A percentile compares a stretch with the other conserved stretches of the same genome.
phyloP scores from a whole-genome alignment of 2,329 filamentous ascomycete species.

The Pestalotiopsis sp. region DNA sequence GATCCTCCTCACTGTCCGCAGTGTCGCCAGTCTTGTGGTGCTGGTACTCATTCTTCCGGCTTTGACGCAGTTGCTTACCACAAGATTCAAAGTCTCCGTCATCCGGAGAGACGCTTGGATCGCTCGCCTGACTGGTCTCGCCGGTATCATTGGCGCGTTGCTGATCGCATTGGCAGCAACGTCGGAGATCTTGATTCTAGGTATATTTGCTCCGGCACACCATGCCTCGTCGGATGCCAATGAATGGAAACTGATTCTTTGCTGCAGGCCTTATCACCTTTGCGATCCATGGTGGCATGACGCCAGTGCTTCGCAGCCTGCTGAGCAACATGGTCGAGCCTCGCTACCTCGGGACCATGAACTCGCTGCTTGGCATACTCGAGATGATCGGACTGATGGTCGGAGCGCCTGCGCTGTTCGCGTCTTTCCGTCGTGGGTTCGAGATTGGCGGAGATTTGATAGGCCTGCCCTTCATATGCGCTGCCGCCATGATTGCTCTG shows the following conservation, averaged over 20 bases:
- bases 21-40: constrained; percentile 37
- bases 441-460: constrained; percentile 48
- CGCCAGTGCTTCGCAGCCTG: constrained; percentile 47
- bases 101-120: constrained; percentile 44
- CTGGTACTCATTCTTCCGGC: constrained; percentile 41
- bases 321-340: constrained; percentile 56
- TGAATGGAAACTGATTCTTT: neutral
- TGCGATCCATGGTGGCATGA: constrained; percentile 47
- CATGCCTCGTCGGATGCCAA: no score
- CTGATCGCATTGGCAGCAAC: constrained; percentile 39
- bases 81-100: constrained; percentile 30
- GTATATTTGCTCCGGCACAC: neutral
- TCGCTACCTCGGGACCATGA: constrained; percentile 56
- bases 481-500: constrained; percentile 34
- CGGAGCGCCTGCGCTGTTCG: constrained; percentile 48
- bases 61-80: constrained; percentile 33
- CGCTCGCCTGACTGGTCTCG: constrained; percentile 34
- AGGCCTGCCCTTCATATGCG: constrained; percentile 51
- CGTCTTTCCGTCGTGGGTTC: constrained; percentile 48
- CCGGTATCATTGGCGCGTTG: constrained; percentile 36
- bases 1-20: constrained; percentile 41
- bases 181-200: constrained; percentile 34
- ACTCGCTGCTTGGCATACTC: constrained; percentile 52
- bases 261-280: constrained; percentile 43
- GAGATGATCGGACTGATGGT: constrained; percentile 52